These are phyloP conservation scores for Epicoccum nigrum DNA, from an alignment of 2,329 filamentous ascomycete species.

Conservation along the genomic window DNA sequence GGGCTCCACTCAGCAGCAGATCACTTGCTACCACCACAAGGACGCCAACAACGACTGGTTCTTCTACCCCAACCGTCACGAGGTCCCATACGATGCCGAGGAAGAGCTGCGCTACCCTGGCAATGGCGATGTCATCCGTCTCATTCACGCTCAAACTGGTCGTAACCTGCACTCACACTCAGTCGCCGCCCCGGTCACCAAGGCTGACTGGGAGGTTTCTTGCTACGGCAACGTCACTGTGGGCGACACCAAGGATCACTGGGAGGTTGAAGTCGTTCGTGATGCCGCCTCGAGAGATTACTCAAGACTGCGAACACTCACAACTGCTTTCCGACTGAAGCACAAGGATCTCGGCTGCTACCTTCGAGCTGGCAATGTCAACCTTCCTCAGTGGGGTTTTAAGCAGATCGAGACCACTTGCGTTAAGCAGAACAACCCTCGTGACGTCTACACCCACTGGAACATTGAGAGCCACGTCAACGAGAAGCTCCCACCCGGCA, in stretches of 20 bases:
- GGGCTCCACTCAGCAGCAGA: conserved; percentile 91
- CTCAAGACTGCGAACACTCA: conserved; percentile 86
- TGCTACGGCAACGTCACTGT: conserved; percentile 94
- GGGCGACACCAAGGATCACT: conserved; percentile 97
- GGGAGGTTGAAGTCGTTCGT: conserved; percentile 88
- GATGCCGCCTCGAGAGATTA: conserved; percentile 88
- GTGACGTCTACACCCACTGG: conserved; percentile 97
- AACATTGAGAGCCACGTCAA: conserved; percentile 96
- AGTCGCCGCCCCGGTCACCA: conserved; percentile 85
- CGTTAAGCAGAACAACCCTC: conserved; percentile 88
- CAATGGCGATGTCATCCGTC: conserved; percentile 77
- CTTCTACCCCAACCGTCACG: conserved; percentile 89
- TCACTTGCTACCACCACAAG: conserved; percentile 99
- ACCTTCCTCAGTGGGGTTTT: conserved; percentile 98
- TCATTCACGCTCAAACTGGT: conserved; percentile 94
- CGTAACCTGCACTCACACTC: conserved; percentile 96
- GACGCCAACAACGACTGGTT: conserved; percentile 99
- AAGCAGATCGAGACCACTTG: conserved; percentile 99
- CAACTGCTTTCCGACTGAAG: conserved; percentile 87
- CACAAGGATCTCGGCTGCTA: conserved; percentile 88
- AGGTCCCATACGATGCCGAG: conserved; percentile 74
- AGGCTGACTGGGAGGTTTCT: conserved; percentile 90
- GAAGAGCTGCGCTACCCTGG: conserved; percentile 74
- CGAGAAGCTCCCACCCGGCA: conserved; percentile 85
- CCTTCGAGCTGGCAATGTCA: conserved; percentile 91